Conservation (phyloP, 75 land plant species). For the Selaginella tamariscina region DNA sequence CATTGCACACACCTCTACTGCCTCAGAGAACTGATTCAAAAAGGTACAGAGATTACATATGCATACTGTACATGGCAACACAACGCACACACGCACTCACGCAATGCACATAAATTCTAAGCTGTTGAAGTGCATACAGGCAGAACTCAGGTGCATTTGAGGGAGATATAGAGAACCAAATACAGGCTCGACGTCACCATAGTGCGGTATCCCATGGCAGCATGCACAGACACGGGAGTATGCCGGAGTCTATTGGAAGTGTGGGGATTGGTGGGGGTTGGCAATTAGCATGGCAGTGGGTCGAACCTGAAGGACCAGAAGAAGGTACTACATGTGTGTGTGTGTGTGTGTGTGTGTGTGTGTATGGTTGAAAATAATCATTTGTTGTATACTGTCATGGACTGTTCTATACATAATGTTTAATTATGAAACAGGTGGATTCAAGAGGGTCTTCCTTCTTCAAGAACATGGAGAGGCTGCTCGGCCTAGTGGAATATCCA, state of each 20-base stretch:
- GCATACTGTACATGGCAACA: no score
- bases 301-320: constrained; percentile 44
- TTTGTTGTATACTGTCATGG: no score
- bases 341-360: no score
- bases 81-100: no score
- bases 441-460: constrained; percentile 66
- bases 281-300: constrained; percentile 85
- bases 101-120: no score
- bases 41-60: no score
- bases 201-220: constrained; percentile 17
- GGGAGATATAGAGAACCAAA: constrained; percentile 26
- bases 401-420: not conserved
- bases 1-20: constrained; percentile 50
- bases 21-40: constrained; percentile 23
- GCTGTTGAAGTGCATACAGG: no score
- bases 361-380: no score
- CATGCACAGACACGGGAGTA: constrained; percentile 25
- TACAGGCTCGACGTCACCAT: constrained; percentile 24
- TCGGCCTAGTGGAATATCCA: constrained; percentile 37
- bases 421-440: constrained; percentile 20
- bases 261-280: constrained; percentile 91
- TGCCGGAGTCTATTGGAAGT: constrained; percentile 43
- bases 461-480: constrained; percentile 36
- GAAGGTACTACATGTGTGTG: no score
- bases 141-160: constrained; percentile 10